Evolutionary conservation across 2,329 filamentous ascomycete genomes (phyloP).

Genomic region (Grosmannia huntii): DNA sequence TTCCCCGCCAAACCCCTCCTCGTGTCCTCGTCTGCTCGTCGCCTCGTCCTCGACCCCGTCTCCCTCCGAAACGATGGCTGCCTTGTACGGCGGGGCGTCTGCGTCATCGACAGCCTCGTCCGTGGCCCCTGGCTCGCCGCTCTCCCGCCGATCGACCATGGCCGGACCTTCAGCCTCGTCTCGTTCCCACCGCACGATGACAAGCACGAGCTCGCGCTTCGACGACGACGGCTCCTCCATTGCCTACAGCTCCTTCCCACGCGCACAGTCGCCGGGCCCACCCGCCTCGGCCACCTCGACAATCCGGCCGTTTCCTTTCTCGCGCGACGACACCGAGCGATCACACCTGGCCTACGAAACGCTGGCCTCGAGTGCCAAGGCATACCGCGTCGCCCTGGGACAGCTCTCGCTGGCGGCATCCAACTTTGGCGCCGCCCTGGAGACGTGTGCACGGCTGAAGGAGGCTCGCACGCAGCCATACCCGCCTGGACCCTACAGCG

Average conservation of each 20-base stretch:
- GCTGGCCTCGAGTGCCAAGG: constrained; percentile 48
- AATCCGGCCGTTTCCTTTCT: constrained; percentile 42
- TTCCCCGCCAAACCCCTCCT: neutral
- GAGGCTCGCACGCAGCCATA: constrained; percentile 50
- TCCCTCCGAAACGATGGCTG: neutral
- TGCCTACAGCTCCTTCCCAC: neutral
- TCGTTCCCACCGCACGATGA: neutral
- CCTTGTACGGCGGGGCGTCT: neutral
- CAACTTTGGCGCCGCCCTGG: constrained; percentile 50
- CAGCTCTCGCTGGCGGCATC: constrained; percentile 48
- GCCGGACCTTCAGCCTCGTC: neutral
- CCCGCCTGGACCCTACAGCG: constrained; percentile 17
- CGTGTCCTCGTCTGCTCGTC: too few species aligned
- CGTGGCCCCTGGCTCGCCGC: neutral
- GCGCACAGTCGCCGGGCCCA: neutral
- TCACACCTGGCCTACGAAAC: constrained; percentile 52
- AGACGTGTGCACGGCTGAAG: constrained; percentile 55
- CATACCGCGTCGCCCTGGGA: constrained; percentile 49
- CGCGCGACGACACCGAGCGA: constrained; percentile 48
- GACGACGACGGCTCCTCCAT: neutral
- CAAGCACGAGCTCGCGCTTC: neutral
- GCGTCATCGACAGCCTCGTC: neutral
- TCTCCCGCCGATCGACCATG: neutral
- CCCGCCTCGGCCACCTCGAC: constrained; percentile 14
- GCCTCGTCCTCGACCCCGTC: neutral